These are phyloP conservation scores for Hamiltosporidium tvaerminnensis DNA, from an alignment of 371 early-diverging fungal genomes.

Conservation along the genomic window DNA sequence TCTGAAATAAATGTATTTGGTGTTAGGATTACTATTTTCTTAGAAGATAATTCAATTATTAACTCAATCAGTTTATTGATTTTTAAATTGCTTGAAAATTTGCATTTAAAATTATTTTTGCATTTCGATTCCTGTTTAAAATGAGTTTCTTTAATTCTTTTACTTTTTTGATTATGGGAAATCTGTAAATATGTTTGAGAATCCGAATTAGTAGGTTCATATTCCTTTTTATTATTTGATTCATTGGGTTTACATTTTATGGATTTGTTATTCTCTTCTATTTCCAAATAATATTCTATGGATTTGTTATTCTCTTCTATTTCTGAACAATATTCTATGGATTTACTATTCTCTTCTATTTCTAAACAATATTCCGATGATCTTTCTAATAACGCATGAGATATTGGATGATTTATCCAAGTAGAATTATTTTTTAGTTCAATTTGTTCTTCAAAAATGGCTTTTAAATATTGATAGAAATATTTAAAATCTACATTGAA, in stretches of 20 bases:
- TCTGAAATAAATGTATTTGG: neutral
- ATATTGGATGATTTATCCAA: conserved; percentile 16
- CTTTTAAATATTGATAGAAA: conserved; percentile 15
- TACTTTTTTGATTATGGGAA: too few relatives aligned
- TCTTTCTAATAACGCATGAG: conserved; percentile 17
- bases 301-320: neutral
- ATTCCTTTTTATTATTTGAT: neutral
- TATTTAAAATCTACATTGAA: conserved; percentile 12
- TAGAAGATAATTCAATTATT: neutral
- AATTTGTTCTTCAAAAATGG: conserved; percentile 17
- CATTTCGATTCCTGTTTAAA: too few relatives aligned
- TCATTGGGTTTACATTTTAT: neutral
- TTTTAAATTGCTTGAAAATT: too few relatives aligned
- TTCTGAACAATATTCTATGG: neutral
- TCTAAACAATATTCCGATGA: conserved; percentile 4
- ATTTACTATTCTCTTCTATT: conserved; percentile 3
- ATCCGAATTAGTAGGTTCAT: too few relatives aligned
- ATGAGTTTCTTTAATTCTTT: too few relatives aligned
- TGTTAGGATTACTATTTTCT: neutral
- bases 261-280: neutral
- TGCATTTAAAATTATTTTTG: too few relatives aligned
- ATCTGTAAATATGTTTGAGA: too few relatives aligned
- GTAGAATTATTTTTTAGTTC: conserved; percentile 17
- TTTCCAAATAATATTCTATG: conserved; percentile 4
- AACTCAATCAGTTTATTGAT: neutral